Percentiles rank a stretch among this genome's conserved stretches.
Conservation (phyloP, 176 grass and related monocot genomes). For the Dactylis glomerata region DNA sequence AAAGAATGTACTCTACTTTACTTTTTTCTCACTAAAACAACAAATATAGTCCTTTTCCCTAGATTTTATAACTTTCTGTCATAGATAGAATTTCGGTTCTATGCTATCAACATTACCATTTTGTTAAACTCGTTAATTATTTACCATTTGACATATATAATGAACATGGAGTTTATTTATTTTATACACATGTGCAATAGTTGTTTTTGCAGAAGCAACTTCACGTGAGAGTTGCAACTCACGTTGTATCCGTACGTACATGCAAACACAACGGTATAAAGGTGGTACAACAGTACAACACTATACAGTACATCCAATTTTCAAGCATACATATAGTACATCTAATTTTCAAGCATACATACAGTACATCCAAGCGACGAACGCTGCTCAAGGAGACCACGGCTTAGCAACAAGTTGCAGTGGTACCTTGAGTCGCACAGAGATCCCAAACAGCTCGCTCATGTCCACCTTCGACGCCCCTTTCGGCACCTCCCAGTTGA, state of each 20-base stretch:
- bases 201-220: neutral
- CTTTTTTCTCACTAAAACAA: no score
- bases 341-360: neutral
- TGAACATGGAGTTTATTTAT: neutral
- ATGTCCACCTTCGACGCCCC: neutral
- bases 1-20: no score
- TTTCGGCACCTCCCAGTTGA: slow-evolving; percentile 39
- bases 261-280: neutral
- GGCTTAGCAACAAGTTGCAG: slow-evolving; percentile 29
- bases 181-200: neutral
- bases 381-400: neutral
- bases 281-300: neutral
- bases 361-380: neutral
- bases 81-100: no score
- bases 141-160: no score
- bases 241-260: neutral
- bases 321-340: neutral
- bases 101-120: no score
- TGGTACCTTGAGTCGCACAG: slow-evolving; percentile 26
- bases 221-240: neutral
- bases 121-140: no score
- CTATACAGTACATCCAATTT: neutral
- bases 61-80: no score
- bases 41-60: no score
- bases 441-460: slow-evolving; percentile 32